Percentiles rank a stretch among this genome's conserved stretches.
These are phyloP conservation scores for Tulasnella sp. DNA, from an alignment of 768 basidiomycete species.

Conservation along the genomic window DNA sequence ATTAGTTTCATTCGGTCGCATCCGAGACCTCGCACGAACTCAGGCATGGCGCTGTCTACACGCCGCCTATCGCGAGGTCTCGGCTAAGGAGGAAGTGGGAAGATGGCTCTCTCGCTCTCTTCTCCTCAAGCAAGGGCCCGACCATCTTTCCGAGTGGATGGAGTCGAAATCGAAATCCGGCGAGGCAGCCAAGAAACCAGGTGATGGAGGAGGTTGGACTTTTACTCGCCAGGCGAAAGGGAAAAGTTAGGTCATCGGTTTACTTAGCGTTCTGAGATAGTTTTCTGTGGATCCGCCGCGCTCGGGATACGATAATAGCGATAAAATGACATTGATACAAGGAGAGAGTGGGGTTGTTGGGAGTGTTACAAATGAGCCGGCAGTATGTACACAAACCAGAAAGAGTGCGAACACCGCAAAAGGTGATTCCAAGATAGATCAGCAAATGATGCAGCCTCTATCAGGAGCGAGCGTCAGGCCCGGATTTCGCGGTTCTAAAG, in stretches of 20 bases:
- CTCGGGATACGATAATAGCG: background rate
- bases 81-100: background rate
- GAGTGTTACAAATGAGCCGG: background rate
- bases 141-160: background rate
- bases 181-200: background rate
- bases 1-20: background rate
- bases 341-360: background rate
- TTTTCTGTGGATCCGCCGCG: too few species aligned
- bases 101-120: background rate
- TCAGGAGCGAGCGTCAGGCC: background rate
- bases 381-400: background rate
- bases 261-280: background rate
- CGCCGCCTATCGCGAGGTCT: slow-evolving; percentile 11
- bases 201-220: background rate
- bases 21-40: slow-evolving; percentile 11
- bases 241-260: background rate
- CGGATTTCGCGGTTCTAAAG: background rate
- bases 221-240: background rate
- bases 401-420: background rate
- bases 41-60: slow-evolving; percentile 18
- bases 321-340: background rate
- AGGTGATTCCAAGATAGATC: background rate
- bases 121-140: background rate
- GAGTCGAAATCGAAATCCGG: background rate
- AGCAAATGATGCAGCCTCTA: slow-evolving; percentile 25